A percentile compares a stretch with the other conserved stretches of the same genome.
phyloP scores from a whole-genome alignment of 805 yeast genomes.

The Brettanomyces nanus region DNA sequence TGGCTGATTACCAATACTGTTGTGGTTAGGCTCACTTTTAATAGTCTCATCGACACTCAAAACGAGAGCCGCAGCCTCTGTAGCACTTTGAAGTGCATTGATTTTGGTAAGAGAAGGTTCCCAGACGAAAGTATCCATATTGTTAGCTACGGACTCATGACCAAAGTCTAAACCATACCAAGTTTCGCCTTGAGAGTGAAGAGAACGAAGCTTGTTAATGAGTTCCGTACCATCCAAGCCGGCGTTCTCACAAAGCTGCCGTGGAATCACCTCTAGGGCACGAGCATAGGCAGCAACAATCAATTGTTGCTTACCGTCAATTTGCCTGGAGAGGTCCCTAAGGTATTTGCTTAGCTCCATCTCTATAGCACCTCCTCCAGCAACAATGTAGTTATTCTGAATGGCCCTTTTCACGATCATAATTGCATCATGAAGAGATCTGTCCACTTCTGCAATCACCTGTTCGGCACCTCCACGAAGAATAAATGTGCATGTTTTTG shows the following conservation, averaged over 20 bases:
- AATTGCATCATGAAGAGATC: conserved; percentile 96
- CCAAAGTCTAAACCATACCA: conserved; percentile 94
- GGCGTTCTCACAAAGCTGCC: conserved; percentile 98
- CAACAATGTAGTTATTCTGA: conserved; percentile 79
- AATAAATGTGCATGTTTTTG: conserved; percentile 87
- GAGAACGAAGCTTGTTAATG: conserved; percentile 82
- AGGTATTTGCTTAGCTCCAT: conserved; percentile 90
- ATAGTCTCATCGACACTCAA: conserved; percentile 95
- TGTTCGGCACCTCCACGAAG: conserved; percentile 98
- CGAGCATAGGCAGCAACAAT: conserved; percentile 89
- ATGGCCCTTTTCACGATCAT: conserved; percentile 97
- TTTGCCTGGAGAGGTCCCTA: conserved; percentile 77
- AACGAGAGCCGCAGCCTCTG: conserved; percentile 92
- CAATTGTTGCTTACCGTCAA: conserved; percentile 94
- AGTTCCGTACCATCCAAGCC: conserved; percentile 97
- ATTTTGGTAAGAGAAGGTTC: conserved; percentile 93
- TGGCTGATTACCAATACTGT: conserved; percentile 22
- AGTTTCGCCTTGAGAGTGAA: conserved; percentile 86
- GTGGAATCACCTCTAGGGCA: conserved; percentile 91
- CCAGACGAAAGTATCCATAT: conserved; percentile 86
- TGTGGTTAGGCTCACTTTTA: conserved; percentile 57
- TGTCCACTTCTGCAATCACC: conserved; percentile 96
- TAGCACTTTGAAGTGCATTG: conserved; percentile 91
- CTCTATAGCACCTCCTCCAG: conserved; percentile 99
- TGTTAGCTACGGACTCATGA: conserved; percentile 73